Evolutionary conservation across 2,329 filamentous ascomycete genomes (phyloP).

Genomic region (Microsporum canis): DNA sequence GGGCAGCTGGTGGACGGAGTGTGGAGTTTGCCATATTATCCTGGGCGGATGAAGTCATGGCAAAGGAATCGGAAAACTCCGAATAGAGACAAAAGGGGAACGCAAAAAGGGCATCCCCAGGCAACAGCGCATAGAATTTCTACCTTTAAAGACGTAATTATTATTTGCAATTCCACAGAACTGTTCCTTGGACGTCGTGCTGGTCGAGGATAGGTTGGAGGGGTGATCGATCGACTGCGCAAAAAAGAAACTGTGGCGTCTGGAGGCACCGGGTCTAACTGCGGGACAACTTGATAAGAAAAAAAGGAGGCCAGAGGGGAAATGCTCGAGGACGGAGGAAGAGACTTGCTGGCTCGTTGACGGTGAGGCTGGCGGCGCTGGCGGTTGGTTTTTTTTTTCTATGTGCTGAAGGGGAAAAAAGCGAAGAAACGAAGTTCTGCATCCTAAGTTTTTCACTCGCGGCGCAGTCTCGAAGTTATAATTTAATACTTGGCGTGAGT

Average conservation of each 20-base stretch:
- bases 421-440: background rate
- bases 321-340: background rate
- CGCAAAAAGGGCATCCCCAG: background rate
- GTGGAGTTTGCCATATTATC: background rate
- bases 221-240: background rate
- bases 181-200: background rate
- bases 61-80: background rate
- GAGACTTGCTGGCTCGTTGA: background rate
- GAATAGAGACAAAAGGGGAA: background rate
- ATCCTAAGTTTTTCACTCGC: background rate
- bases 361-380: background rate
- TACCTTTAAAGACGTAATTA: background rate
- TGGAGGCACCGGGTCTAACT: background rate
- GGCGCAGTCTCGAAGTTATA: background rate
- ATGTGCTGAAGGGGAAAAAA: background rate
- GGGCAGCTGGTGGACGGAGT: background rate
- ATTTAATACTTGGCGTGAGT: background rate
- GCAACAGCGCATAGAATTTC: background rate
- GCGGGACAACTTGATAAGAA: background rate
- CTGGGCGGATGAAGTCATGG: background rate
- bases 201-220: background rate
- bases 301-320: background rate
- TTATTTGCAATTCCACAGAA: background rate
- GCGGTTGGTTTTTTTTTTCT: background rate
- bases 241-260: background rate